A percentile compares a stretch with the other conserved stretches of the same genome.
These are phyloP conservation scores for Melastoma malabathricum DNA, from an alignment of 345 rosid species.

Conservation along the genomic window DNA sequence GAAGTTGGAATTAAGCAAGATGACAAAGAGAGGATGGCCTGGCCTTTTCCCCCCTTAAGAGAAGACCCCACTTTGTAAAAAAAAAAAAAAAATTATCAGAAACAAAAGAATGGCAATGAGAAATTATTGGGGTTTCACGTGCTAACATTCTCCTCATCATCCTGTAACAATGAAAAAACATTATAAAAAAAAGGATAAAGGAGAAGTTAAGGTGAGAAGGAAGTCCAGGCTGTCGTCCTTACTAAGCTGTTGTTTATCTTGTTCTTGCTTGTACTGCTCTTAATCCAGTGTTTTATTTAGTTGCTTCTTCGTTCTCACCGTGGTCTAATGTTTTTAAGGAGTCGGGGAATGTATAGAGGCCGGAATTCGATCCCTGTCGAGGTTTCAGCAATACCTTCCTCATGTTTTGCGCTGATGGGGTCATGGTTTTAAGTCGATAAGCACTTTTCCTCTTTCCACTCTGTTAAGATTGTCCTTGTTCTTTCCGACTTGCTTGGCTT, in stretches of 20 bases:
- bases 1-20: conserved; percentile 30
- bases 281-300: conserved; percentile 7
- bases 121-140: conserved; percentile 64
- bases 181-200: not conserved
- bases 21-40: conserved; percentile 49
- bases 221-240: not conserved
- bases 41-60: conserved; percentile 7
- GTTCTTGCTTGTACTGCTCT: not conserved
- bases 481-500: no score
- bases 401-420: no score
- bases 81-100: no score
- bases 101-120: conserved; percentile 14
- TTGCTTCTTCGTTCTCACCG: not conserved
- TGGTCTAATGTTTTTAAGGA: no score
- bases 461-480: no score
- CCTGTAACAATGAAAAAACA: not conserved
- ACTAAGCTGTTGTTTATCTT: not conserved
- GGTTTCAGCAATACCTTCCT: no score
- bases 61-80: no score
- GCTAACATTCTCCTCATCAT: conserved; percentile 10
- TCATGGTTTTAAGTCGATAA: no score
- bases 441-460: no score
- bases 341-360: no score
- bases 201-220: not conserved
- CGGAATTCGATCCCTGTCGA: no score